Evolutionary conservation across 1,139 yeast species (phyloP), one percentile per base, ranked within the genome.

Genomic region (Eremothecium cymbalariae): DNA sequence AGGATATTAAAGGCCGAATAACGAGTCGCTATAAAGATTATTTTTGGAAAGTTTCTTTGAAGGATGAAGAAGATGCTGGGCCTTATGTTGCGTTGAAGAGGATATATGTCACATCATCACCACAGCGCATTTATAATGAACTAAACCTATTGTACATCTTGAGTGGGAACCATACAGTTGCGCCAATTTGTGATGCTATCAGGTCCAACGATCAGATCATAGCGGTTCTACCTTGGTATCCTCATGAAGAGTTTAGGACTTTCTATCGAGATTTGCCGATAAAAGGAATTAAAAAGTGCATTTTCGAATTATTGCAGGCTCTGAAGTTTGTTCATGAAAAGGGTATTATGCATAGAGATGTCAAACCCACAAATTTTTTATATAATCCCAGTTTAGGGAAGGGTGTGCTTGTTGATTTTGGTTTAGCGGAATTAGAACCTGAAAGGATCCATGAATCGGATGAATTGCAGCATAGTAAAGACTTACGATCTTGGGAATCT

Each of bases 101-200:
- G 52, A 86, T 90, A 36, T 88, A 88, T 57, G 98, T 88, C 18
- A 93, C 98, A 0, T 84, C 96, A 1, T 85, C 96, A 5, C 96
- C 97, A 1, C 77, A 74, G 45, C 71, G 99, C 56, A 88, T 90
- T 33, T 76, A 74, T 48, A 86, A 86, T 57, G 99, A 90, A 58
- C 68, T 90, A 46, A 79, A 79, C 45, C 64, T 90, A 34, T 67
- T 90, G 24, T 78, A 80, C 53, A 70, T 70, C 40, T 62, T 88
- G 32, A 53, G 69, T 9, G 86, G 88, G 1, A 77, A 80, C 42
- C 67, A 74, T 1, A 74, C 79, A 42, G 86, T 90, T 30, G 94
- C 95, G 1, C 95, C 96, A 1, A 62, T 90, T 36, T 68, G 90
- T 33, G 95, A 94, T 47, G 95, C 94, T 1, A 59, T 85, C 37